phyloP scores from a whole-genome alignment of 192 early-diverging fungal species.

The Umbelopsis vinacea region DNA sequence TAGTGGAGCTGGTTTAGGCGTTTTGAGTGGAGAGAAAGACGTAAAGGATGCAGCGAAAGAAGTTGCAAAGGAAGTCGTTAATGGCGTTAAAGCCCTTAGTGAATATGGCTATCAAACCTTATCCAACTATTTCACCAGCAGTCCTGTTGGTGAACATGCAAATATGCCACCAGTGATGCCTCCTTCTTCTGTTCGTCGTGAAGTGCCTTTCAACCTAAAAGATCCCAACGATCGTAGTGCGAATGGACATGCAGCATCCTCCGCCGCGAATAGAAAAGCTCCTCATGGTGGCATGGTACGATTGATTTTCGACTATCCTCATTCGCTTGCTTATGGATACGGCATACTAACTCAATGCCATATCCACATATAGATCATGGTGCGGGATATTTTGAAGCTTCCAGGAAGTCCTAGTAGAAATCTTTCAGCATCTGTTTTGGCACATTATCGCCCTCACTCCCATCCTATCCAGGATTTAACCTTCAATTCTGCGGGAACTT shows the following conservation, averaged over 20 bases:
- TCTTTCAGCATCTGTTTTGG: constrained; percentile 50
- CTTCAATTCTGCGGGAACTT: constrained; percentile 68
- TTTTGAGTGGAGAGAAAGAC: constrained; percentile 44
- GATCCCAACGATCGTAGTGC: neutral
- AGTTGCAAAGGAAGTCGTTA: constrained; percentile 80
- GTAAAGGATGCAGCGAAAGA: constrained; percentile 66
- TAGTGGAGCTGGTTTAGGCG: constrained; percentile 29
- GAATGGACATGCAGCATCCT: neutral
- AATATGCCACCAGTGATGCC: constrained; percentile 15
- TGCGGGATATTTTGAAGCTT: constrained; percentile 47
- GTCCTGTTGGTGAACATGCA: constrained; percentile 24
- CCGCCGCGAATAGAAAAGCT: neutral
- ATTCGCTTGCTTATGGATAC: neutral
- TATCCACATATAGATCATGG: constrained; percentile 44
- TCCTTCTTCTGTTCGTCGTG: neutral
- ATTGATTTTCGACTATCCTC: neutral
- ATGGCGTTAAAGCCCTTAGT: constrained; percentile 77
- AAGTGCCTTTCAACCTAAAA: neutral
- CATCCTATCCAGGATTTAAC: constrained; percentile 64
- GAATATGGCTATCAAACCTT: constrained; percentile 67
- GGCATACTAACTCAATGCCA: neutral
- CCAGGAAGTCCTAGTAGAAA: constrained; percentile 19
- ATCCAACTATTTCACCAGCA: constrained; percentile 63
- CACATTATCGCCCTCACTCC: constrained; percentile 74
- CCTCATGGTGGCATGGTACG: constrained; percentile 11